Evolutionary conservation across 192 early-diverging fungal species (phyloP), one percentile per base, ranked within the genome.

Genomic region (Dissophora globulifera): DNA sequence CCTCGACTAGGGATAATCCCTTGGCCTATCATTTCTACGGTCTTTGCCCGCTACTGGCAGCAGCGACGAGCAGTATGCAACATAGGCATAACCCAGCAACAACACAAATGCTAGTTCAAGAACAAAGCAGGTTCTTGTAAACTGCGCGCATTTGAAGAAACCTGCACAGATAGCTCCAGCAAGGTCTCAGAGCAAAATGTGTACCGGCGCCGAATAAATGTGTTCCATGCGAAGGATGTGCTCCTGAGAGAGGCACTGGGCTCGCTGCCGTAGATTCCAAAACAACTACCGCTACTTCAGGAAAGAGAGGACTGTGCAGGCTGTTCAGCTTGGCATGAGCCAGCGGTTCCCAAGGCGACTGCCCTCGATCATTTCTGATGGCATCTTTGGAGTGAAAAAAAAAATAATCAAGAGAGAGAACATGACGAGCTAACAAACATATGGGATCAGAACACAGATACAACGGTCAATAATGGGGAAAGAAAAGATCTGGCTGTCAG

Each of bases 271-370:
- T 65, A 65, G n/a, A n/a, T n/a, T n/a, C n/a, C n/a, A n/a, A n/a
- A n/a, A n/a, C n/a, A n/a, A n/a, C n/a, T n/a, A n/a, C 62, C 62
- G 41, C 41, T 35, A 7, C n/a, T 13, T 15, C 25, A 53, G 10
- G 62, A 19, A 33, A 65, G n/a, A 53, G 19, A 55, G 15, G 1
- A 41, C 29, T 0, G 62, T 35, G 29, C 53, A 54, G n/a, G 62
- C 51, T 17, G 23, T 55, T 40, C 43, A 48, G n/a, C 51, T 42
- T 15, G 55, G 25, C 13, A 55, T 19, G 31, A 42, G 20, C 62
- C 62, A 65, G 32, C 29, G 38, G 43, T 53, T 54, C n/a, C 51
- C 62, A 13, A 29, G 29, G n/a, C 52, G 50, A n/a, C 51, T 55
- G 30, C 35, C 62, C 43, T 65, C 62, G 42, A 65, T 31, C 7